Evolutionary conservation across 2,329 filamentous ascomycete species (phyloP), one percentile per base, ranked within the genome.

Genomic region (Aureobasidium vineae): DNA sequence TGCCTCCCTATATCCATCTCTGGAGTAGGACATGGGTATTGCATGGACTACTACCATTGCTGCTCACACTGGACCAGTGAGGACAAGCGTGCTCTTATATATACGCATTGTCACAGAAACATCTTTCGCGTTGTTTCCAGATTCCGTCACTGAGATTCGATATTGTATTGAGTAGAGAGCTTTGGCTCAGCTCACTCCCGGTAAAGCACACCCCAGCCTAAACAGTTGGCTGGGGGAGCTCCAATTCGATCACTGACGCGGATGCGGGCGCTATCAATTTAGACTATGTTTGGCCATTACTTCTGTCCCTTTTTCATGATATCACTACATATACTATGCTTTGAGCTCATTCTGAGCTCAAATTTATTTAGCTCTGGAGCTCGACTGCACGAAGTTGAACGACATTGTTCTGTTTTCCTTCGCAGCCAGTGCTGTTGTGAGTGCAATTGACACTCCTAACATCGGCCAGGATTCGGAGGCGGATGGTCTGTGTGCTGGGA

Each of bases 391-490:
- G 33, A 63, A 63, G 45, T 63, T 63, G 59, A 63, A 63, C 45
- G 43, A 31, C 36, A 40, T 38, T 40, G 31, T 49, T 61, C 47
- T n/a, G 59, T 63, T 63, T 52, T 63, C 45, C 31, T 31, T n/a
- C 23, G 38, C 61, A 53, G 23, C 16, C 38, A 43, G 19, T 36
- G 61, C 38, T 53, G 47, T 28, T 45, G 61, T 63, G 38, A 64
- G 36, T 33, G 15, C 23, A 54, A 54, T 53, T 64, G 61, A 54
- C 21, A 49, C 49, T 64, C 61, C 47, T 43, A 54, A 64, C 61
- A 64, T 64, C 61, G 61, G 61, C 47, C 63, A 65, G 50, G 63
- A 65, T 57, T 65, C 43, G 43, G 63, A 65, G 28, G 41, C 53
- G 33, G 52, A 52, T 49, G 64, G 64, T 60, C 53, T 52, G 64